phyloP scores from a whole-genome alignment of 352 stramenopile genomes.

The Phytophthora crassamura region DNA sequence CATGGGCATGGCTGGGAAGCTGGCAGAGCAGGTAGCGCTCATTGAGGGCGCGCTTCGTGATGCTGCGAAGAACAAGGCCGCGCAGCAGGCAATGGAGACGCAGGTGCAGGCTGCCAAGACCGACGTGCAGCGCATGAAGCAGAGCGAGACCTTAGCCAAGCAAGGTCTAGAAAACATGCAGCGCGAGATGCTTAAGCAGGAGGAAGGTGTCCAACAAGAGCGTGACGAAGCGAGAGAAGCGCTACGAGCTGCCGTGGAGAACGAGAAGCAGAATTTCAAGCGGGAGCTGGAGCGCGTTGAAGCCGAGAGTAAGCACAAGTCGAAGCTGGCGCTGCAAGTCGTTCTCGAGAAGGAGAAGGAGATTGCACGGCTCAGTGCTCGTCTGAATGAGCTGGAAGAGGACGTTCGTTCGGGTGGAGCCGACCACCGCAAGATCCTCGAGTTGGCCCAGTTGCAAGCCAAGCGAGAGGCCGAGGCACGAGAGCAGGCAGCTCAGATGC shows the following conservation, averaged over 20 bases:
- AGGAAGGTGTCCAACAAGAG: slow-evolving; percentile 38
- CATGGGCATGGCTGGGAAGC: slow-evolving; percentile 81
- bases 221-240: slow-evolving; percentile 39
- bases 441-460: slow-evolving; percentile 86
- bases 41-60: slow-evolving; percentile 78
- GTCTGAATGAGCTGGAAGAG: slow-evolving; percentile 79
- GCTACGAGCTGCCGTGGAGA: slow-evolving; percentile 52
- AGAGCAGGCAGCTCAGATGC: slow-evolving; percentile 59
- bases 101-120: slow-evolving; percentile 65
- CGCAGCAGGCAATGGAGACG: slow-evolving; percentile 51
- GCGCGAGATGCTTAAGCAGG: slow-evolving; percentile 45
- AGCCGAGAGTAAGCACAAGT: slow-evolving; percentile 85
- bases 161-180: slow-evolving; percentile 64
- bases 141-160: slow-evolving; percentile 25
- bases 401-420: slow-evolving; percentile 85
- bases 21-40: slow-evolving; percentile 78
- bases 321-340: slow-evolving; percentile 80
- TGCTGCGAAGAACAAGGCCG: slow-evolving; percentile 47
- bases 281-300: slow-evolving; percentile 74
- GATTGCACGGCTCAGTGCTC: slow-evolving; percentile 58
- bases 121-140: slow-evolving; percentile 60
- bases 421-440: slow-evolving; percentile 89
- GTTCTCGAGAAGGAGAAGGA: slow-evolving; percentile 85
- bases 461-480: slow-evolving; percentile 77
- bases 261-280: slow-evolving; percentile 48